phyloP scores from a whole-genome alignment of 2,329 filamentous ascomycete species.

The Emericellopsis atlantica region DNA sequence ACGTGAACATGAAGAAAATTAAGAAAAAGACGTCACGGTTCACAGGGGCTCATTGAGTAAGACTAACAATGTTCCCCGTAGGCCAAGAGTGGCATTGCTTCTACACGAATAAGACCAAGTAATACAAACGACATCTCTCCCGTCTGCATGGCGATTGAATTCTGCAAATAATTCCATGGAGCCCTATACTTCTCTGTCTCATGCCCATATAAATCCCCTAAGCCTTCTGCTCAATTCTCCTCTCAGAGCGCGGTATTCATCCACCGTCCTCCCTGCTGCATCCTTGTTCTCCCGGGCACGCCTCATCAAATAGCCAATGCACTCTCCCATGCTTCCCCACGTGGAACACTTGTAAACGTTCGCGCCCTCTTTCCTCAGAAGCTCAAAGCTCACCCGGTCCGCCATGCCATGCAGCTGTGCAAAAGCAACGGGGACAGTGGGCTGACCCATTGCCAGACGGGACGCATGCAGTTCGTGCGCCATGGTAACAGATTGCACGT shows the following conservation, averaged over 20 bases:
- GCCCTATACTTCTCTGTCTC: background rate
- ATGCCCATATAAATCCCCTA: background rate
- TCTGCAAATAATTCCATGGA: no score
- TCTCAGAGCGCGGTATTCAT: background rate
- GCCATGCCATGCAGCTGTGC: slow-evolving; percentile 46
- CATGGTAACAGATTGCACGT: slow-evolving; percentile 24
- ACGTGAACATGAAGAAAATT: no score
- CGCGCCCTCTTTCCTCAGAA: slow-evolving; percentile 21
- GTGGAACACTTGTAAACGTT: slow-evolving; percentile 25
- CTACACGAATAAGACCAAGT: no score
- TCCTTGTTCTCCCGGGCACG: slow-evolving; percentile 21
- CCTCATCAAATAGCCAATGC: slow-evolving; percentile 21
- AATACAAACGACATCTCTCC: no score
- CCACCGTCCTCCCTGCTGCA: background rate
- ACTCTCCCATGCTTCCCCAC: slow-evolving; percentile 24
- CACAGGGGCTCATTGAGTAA: no score
- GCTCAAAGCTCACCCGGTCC: slow-evolving; percentile 37
- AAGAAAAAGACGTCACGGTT: no score
- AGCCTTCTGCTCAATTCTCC: background rate
- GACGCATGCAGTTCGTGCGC: slow-evolving; percentile 29
- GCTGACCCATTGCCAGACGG: slow-evolving; percentile 19
- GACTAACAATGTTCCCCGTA: no score
- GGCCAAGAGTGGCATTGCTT: no score
- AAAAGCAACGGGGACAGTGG: slow-evolving; percentile 26
- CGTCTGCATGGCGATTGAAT: no score